These are phyloP conservation scores for Dissophora ornata DNA, from an alignment of 192 early-diverging fungal species.

Conservation along the genomic window DNA sequence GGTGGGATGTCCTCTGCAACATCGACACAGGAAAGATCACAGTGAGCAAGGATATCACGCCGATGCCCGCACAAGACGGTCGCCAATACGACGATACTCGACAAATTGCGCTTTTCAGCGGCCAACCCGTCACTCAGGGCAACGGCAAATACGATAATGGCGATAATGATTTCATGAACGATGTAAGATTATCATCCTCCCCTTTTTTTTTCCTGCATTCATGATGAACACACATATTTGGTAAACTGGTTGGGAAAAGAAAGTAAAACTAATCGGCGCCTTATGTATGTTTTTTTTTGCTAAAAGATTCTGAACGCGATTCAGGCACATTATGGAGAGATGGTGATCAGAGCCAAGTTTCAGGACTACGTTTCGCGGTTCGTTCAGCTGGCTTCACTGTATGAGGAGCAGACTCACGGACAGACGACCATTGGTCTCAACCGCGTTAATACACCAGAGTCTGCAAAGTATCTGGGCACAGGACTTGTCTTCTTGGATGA, in stretches of 20 bases:
- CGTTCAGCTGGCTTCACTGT: slow-evolving; percentile 80
- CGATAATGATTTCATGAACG: slow-evolving; percentile 69
- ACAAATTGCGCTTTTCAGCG: slow-evolving; percentile 24
- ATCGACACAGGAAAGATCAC: slow-evolving; percentile 93
- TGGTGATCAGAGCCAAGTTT: slow-evolving; percentile 87
- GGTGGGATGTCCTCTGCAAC: slow-evolving; percentile 98
- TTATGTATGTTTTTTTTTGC: not conserved
- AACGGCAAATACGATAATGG: slow-evolving; percentile 56
- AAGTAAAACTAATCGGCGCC: no score
- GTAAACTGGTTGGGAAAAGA: no score
- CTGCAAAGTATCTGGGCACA: slow-evolving; percentile 66
- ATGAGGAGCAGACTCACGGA: slow-evolving; percentile 77
- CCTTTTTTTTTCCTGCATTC: no score
- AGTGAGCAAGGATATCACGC: slow-evolving; percentile 79
- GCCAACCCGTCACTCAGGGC: slow-evolving; percentile 12
- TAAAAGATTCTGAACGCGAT: slow-evolving; percentile 79
- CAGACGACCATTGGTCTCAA: slow-evolving; percentile 69
- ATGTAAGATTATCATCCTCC: slow-evolving; percentile 57
- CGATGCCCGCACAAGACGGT: slow-evolving; percentile 19
- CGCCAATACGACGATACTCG: slow-evolving; percentile 35
- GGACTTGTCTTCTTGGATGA: slow-evolving; percentile 83
- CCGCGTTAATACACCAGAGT: slow-evolving; percentile 57
- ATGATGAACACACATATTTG: no score
- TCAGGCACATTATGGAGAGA: slow-evolving; percentile 87
- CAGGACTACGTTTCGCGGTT: slow-evolving; percentile 89